These are phyloP conservation scores for Tricholoma flavovirens DNA, from an alignment of 768 basidiomycete species.

Conservation along the genomic window DNA sequence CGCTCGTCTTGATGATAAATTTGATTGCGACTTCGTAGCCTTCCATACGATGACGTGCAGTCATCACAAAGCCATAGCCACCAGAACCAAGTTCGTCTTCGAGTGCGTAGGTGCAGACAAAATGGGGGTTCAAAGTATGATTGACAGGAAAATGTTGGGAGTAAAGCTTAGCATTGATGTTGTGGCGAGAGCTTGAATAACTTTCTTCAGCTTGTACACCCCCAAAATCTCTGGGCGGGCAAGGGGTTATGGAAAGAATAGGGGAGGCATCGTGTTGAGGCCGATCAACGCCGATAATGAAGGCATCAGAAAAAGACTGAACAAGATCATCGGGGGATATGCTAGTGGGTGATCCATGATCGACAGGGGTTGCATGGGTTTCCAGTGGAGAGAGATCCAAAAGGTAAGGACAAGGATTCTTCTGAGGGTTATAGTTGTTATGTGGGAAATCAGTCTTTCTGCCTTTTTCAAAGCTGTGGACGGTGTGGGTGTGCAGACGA, in stretches of 20 bases:
- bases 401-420: no score
- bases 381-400: background rate
- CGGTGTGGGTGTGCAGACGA: background rate
- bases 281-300: slow-evolving; percentile 4
- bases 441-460: background rate
- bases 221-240: slow-evolving; percentile 1
- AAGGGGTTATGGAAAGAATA: background rate
- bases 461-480: background rate
- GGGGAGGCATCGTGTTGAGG: slow-evolving; percentile 1
- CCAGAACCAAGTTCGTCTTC: slow-evolving; percentile 83
- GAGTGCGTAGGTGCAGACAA: slow-evolving; percentile 54
- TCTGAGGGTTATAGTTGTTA: background rate
- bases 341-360: slow-evolving; percentile 12
- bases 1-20: slow-evolving; percentile 83
- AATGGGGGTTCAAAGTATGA: slow-evolving; percentile 55
- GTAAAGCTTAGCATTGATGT: slow-evolving; percentile 28
- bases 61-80: slow-evolving; percentile 95
- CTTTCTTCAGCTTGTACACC: slow-evolving; percentile 5
- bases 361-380: slow-evolving; percentile 1
- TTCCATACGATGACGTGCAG: slow-evolving; percentile 57
- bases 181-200: slow-evolving; percentile 16
- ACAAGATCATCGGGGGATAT: slow-evolving; percentile 3
- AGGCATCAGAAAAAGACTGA: slow-evolving; percentile 7
- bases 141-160: slow-evolving; percentile 49
- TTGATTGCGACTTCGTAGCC: slow-evolving; percentile 84